Percentiles rank a stretch among this genome's conserved stretches.
Conservation (phyloP, 106 monocot genomes). For the Triglochin maritima region DNA sequence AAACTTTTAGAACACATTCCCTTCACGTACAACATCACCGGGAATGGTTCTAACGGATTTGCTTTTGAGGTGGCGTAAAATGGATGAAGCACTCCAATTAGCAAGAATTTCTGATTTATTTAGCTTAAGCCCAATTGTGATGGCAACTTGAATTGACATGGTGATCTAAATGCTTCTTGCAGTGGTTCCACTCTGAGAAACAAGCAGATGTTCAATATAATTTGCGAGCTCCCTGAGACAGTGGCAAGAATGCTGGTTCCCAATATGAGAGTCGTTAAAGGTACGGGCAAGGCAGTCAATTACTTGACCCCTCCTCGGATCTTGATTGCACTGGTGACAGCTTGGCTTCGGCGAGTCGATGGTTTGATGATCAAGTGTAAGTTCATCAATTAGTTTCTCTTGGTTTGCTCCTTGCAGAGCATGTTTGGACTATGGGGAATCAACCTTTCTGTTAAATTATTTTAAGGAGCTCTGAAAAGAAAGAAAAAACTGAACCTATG, state of each 20-base stretch:
- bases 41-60: constrained; percentile 98
- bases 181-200: constrained; percentile 85
- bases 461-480: no score
- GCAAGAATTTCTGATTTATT: background rate
- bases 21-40: constrained; percentile 95
- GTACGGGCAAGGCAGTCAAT: constrained; percentile 85
- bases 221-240: constrained; percentile 97
- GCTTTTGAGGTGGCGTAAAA: constrained; percentile 57
- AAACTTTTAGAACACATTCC: no score
- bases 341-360: constrained; percentile 86
- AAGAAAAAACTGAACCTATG: no score
- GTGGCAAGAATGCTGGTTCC: constrained; percentile 92
- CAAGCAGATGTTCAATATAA: constrained; percentile 98
- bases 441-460: no score
- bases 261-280: constrained; percentile 87
- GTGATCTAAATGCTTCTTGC: constrained; percentile 10
- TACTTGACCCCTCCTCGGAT: constrained; percentile 95
- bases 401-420: background rate
- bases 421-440: no score
- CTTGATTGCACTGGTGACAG: constrained; percentile 81
- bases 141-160: no score
- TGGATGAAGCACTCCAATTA: background rate
- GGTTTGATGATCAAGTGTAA: constrained; percentile 99
- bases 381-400: background rate
- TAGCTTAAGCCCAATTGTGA: no score